Conservation (phyloP, 192 early-diverging fungal genomes). For the Coemansia sp. region DNA sequence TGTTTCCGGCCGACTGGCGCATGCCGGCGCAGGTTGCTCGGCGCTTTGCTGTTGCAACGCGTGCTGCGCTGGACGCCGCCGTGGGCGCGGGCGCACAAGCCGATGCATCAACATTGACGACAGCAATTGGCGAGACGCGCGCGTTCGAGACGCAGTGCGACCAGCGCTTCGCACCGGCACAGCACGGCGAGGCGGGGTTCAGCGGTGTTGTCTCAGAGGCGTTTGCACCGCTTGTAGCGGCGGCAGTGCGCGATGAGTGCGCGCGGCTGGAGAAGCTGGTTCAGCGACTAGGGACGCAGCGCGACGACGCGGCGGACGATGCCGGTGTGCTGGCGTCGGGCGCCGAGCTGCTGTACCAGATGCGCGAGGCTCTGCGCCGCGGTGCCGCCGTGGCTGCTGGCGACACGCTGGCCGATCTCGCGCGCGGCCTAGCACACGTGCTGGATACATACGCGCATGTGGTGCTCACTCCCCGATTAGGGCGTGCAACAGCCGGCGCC, state of each 20-base stretch:
- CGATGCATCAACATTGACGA: constrained; percentile 63
- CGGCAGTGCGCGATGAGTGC: constrained; percentile 89
- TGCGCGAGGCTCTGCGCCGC: constrained; percentile 83
- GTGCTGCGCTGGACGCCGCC: constrained; percentile 61
- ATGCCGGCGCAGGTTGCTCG: constrained; percentile 60
- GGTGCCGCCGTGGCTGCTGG: constrained; percentile 82
- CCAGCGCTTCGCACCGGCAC: constrained; percentile 58
- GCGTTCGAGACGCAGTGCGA: constrained; percentile 89
- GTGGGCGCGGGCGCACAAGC: constrained; percentile 59
- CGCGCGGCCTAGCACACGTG: constrained; percentile 76
- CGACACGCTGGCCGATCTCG: constrained; percentile 84
- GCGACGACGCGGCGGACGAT: constrained; percentile 38
- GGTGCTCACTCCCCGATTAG: constrained; percentile 50
- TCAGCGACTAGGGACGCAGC: constrained; percentile 35
- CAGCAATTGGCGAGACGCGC: constrained; percentile 76
- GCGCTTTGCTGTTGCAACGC: constrained; percentile 82
- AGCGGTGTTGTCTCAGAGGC: constrained; percentile 71
- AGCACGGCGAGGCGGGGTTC: constrained; percentile 52
- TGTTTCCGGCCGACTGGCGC: constrained; percentile 80
- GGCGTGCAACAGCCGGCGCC: constrained; percentile 63
- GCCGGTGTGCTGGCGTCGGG: constrained; percentile 80
- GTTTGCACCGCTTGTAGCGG: constrained; percentile 85
- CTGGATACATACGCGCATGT: constrained; percentile 76
- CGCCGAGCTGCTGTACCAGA: constrained; percentile 89
- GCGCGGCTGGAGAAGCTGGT: constrained; percentile 57